phyloP scores from a whole-genome alignment of 805 yeast genomes.

The Saccharomyces cerevisiae region DNA sequence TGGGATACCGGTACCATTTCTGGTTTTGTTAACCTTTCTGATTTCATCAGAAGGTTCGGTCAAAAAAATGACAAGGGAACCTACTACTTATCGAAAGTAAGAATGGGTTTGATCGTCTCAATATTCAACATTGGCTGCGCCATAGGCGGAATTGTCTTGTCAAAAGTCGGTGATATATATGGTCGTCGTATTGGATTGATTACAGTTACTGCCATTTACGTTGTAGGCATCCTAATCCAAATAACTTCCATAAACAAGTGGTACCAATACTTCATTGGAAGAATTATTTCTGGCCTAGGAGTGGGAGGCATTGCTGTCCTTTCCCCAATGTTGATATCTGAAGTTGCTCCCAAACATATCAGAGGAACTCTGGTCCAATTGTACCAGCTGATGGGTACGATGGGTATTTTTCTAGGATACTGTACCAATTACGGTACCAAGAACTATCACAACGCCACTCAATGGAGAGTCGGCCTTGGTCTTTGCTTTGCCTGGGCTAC shows the following conservation, averaged over 20 bases:
- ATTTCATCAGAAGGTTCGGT: conserved; percentile 52
- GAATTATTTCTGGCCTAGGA: conserved; percentile 46
- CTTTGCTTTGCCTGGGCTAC: conserved; percentile 40
- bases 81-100: conserved; percentile 39
- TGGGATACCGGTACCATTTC: conserved; percentile 73
- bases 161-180: conserved; percentile 51
- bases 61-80: conserved; percentile 35
- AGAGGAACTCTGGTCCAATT: conserved; percentile 63
- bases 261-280: conserved; percentile 53
- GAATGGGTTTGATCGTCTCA: conserved; percentile 49
- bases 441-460: conserved; percentile 47
- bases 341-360: conserved; percentile 55
- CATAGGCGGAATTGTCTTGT: conserved; percentile 54
- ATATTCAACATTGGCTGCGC: conserved; percentile 69
- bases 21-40: conserved; percentile 53
- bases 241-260: conserved; percentile 44
- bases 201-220: conserved; percentile 52
- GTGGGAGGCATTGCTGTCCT: conserved; percentile 69
- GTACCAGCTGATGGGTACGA: conserved; percentile 58
- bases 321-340: conserved; percentile 63
- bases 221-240: conserved; percentile 61
- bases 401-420: conserved; percentile 65
- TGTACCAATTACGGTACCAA: conserved; percentile 61
- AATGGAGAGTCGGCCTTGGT: conserved; percentile 67
- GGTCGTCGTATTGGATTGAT: conserved; percentile 60